These are phyloP conservation scores for Barbatosphaeria neglecta DNA, from an alignment of 495 filamentous ascomycete species.

Conservation along the genomic window DNA sequence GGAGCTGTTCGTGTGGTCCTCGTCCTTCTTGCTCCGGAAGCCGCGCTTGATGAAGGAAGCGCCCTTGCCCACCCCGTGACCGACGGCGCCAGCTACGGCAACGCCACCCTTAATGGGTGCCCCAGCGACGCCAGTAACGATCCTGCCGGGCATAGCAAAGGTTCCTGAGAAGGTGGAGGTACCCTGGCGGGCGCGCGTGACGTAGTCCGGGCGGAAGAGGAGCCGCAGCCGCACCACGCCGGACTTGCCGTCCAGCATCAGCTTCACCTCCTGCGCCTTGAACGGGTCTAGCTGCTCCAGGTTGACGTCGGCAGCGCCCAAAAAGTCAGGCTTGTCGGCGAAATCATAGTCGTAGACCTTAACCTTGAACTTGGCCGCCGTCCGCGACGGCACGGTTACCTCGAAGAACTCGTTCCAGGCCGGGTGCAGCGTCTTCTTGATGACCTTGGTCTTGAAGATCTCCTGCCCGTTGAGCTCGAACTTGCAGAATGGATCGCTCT, in stretches of 20 bases:
- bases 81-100: slow-evolving; percentile 56
- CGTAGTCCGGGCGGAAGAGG: slow-evolving; percentile 90
- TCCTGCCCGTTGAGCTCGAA: slow-evolving; percentile 80
- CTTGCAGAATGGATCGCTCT: slow-evolving; percentile 92
- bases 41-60: slow-evolving; percentile 77
- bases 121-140: slow-evolving; percentile 65
- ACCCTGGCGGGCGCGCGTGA: slow-evolving; percentile 76
- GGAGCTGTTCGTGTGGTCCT: slow-evolving; percentile 14
- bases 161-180: slow-evolving; percentile 90
- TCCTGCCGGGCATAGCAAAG: slow-evolving; percentile 80
- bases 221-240: slow-evolving; percentile 71
- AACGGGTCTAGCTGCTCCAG: slow-evolving; percentile 79
- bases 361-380: slow-evolving; percentile 73
- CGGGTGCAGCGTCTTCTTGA: slow-evolving; percentile 93
- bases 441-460: slow-evolving; percentile 82
- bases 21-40: slow-evolving; percentile 54
- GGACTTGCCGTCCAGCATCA: slow-evolving; percentile 81
- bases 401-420: slow-evolving; percentile 96
- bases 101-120: slow-evolving; percentile 86
- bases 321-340: slow-evolving; percentile 77
- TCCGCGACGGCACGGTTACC: slow-evolving; percentile 65
- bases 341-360: slow-evolving; percentile 93
- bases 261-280: slow-evolving; percentile 53
- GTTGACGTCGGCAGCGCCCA: slow-evolving; percentile 69
- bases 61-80: slow-evolving; percentile 72